A percentile compares a stretch with the other conserved stretches of the same genome.
These are phyloP conservation scores for Rhizoctonia solani DNA, from an alignment of 1,284 basidiomycete species.

Conservation along the genomic window DNA sequence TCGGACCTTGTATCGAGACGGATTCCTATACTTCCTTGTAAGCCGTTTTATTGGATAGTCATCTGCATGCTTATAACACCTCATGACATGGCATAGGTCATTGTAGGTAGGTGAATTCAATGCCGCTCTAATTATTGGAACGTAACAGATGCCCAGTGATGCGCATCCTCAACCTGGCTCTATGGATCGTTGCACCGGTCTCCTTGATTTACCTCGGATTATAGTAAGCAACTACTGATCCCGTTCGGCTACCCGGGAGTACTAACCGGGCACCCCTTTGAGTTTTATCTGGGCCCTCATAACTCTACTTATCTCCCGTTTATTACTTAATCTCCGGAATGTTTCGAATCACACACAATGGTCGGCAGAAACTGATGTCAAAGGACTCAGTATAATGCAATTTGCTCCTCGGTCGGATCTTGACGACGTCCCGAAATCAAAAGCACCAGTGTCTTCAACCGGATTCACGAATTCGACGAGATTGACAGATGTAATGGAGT, in stretches of 20 bases:
- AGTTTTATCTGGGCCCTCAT: slow-evolving; percentile 36
- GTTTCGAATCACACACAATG: slow-evolving; percentile 11
- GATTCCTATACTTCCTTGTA: slow-evolving; percentile 34
- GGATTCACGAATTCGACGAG: slow-evolving; percentile 10
- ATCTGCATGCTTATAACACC: neutral
- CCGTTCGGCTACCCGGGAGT: neutral
- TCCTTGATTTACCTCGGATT: slow-evolving; percentile 34
- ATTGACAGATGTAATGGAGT: slow-evolving; percentile 21
- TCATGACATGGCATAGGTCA: slow-evolving; percentile 4
- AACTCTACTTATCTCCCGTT: slow-evolving; percentile 30
- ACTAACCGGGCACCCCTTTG: neutral
- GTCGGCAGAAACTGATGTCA: slow-evolving; percentile 17
- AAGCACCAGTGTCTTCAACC: neutral
- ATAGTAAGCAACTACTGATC: slow-evolving; percentile 10
- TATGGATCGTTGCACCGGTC: slow-evolving; percentile 30
- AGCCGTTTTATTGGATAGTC: neutral
- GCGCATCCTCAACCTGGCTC: slow-evolving; percentile 26
- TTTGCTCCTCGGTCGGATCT: slow-evolving; percentile 18
- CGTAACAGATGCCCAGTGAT: neutral
- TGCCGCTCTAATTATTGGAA: neutral
- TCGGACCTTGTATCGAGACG: slow-evolving; percentile 34
- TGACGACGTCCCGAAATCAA: neutral
- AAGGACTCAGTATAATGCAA: slow-evolving; percentile 19
- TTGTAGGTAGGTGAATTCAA: slow-evolving; percentile 1
- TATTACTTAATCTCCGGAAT: slow-evolving; percentile 33